phyloP scores from a whole-genome alignment of 768 basidiomycete genomes.

The Dendrothele bispora region DNA sequence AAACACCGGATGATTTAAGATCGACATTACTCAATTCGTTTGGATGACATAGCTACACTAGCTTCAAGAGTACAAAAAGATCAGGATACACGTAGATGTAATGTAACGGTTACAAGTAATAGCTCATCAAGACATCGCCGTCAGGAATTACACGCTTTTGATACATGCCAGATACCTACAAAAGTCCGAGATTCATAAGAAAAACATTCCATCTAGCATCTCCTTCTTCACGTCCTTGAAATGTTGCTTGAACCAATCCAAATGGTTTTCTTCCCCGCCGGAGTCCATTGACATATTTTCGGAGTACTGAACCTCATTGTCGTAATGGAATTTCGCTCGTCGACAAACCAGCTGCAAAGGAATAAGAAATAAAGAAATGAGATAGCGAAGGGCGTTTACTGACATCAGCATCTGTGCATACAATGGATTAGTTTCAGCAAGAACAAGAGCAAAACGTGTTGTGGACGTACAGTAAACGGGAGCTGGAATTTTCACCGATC shows the following conservation, averaged over 20 bases:
- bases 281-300: neutral
- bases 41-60: no score
- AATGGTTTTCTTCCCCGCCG: neutral
- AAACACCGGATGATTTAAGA: no score
- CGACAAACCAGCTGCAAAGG: neutral
- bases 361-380: neutral
- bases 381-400: constrained; percentile 15
- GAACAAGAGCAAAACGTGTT: neutral
- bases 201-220: neutral
- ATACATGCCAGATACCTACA: no score
- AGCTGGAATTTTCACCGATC: constrained; percentile 62
- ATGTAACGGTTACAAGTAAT: no score
- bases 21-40: no score
- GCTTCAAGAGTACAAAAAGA: no score
- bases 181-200: no score
- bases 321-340: neutral
- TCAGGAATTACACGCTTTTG: no score
- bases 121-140: no score
- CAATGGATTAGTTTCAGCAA: neutral
- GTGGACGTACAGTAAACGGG: constrained; percentile 65
- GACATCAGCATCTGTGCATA: constrained; percentile 53
- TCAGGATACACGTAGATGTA: no score
- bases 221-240: neutral
- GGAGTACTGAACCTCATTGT: neutral
- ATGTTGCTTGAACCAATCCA: neutral